Evolutionary conservation across 148 eudicot species (phyloP), one percentile per base, ranked within the genome.

Genomic region (Rhododendron mucronatum): DNA sequence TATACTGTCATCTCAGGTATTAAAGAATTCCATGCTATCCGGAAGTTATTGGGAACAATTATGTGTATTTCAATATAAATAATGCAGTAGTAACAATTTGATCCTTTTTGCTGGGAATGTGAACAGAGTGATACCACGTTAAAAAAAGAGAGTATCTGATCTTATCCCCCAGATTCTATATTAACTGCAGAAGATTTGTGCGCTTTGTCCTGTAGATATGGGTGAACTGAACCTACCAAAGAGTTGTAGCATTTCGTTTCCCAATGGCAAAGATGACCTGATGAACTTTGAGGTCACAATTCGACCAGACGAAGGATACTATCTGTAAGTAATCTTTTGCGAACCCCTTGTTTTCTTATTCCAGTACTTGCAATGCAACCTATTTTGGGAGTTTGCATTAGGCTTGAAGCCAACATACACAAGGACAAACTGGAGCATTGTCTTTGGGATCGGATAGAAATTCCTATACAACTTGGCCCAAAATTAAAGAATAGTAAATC

Each of bases 201-300:
- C 53, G 15, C 57, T 18, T 35, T 14, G 55, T 75, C 59, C 83
- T 92, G 90, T 63, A 95, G 98, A 95, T 92, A 94, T 95, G 47
- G 93, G 92, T 86, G 98, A 95, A 88, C 86, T 95, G 76, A 95
- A 95, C 85, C 89, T 95, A 67, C 98, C 98, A 16, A 91, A 91
- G 83, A 88, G 93, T 14, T 95, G 98, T 83, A 88, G 73, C 90
- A 92, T 94, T 44, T 84, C 92, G 23, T 95, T 95, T 86, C 94
- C 97, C 77, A 94, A 91, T 84, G 98, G 97, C 53, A 93, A 91
- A 87, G 98, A 95, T 87, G 96, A 95, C 41, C 91, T 95, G 83
- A 95, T 95, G 98, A 93, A 91, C 89, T 95, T 95, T 89, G 98
- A 95, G 90, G 98, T 95, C 79, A 91, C 93, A 10, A 89, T 95